These are phyloP conservation scores for Lentinus tigrinus DNA, from an alignment of 768 basidiomycete genomes.

Conservation along the genomic window DNA sequence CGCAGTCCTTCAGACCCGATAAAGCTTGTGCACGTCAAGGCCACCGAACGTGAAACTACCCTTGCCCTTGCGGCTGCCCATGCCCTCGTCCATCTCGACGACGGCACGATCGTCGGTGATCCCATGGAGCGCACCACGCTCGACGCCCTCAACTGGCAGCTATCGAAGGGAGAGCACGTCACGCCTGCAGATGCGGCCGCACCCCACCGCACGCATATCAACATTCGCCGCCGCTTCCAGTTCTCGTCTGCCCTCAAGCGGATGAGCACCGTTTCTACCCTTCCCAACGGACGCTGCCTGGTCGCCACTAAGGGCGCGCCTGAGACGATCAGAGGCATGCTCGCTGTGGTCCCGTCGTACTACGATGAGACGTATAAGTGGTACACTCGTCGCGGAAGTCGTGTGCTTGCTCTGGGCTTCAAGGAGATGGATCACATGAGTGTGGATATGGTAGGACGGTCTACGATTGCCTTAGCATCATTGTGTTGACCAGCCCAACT, in stretches of 20 bases:
- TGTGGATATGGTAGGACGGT: constrained; percentile 61
- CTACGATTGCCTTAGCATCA: not conserved
- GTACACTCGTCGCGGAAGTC: constrained; percentile 89
- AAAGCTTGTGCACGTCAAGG: constrained; percentile 77
- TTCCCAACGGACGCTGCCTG: constrained; percentile 57
- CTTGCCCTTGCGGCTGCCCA: constrained; percentile 92
- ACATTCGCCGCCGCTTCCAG: constrained; percentile 90
- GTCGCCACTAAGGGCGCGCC: constrained; percentile 94
- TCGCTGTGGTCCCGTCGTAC: constrained; percentile 62
- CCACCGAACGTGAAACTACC: constrained; percentile 74
- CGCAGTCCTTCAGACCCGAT: constrained; percentile 55
- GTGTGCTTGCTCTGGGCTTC: constrained; percentile 88
- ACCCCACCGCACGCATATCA: constrained; percentile 58
- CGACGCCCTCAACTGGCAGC: constrained; percentile 85
- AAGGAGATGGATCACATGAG: constrained; percentile 77
- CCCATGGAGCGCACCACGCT: constrained; percentile 99
- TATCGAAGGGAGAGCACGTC: constrained; percentile 74
- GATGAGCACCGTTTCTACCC: constrained; percentile 87
- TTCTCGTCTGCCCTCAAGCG: constrained; percentile 97
- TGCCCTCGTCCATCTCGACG: constrained; percentile 90
- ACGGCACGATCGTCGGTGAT: constrained; percentile 92
- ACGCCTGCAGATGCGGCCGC: constrained; percentile 51
- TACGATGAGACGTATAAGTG: constrained; percentile 97
- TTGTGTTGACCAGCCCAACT: not conserved
- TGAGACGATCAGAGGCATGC: constrained; percentile 92